These are phyloP conservation scores for Microbotryomycetes sp. DNA, from an alignment of 1,284 basidiomycete species.

Conservation along the genomic window DNA sequence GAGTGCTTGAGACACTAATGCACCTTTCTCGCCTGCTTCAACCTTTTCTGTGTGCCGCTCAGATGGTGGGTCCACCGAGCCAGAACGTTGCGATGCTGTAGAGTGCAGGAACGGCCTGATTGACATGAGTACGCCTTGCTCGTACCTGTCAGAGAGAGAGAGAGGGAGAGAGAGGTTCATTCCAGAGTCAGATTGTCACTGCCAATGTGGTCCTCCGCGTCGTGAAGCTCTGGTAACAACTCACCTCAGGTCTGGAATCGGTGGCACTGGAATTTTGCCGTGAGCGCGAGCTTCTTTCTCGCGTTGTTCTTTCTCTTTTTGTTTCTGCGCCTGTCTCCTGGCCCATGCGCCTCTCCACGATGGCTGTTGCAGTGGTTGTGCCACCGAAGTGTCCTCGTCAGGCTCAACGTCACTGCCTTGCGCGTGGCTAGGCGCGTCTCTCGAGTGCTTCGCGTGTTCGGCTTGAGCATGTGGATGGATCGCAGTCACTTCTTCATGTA, in stretches of 20 bases:
- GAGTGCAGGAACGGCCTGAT: slow-evolving; percentile 24
- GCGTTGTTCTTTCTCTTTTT: not conserved
- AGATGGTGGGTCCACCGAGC: not conserved
- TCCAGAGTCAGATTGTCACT: too few relatives aligned
- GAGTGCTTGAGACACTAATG: slow-evolving; percentile 6
- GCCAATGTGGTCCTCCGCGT: not conserved
- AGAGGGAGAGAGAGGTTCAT: too few relatives aligned
- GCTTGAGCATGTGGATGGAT: not conserved
- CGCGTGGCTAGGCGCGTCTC: not conserved
- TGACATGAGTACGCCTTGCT: slow-evolving; percentile 17
- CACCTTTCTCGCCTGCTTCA: slow-evolving; percentile 5
- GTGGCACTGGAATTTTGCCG: slow-evolving; percentile 11
- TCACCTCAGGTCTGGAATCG: slow-evolving; percentile 13
- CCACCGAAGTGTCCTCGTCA: not conserved
- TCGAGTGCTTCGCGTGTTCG: not conserved
- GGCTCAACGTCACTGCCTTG: not conserved
- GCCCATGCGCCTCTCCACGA: slow-evolving; percentile 5
- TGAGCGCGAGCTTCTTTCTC: not conserved
- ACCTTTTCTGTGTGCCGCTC: slow-evolving; percentile 3
- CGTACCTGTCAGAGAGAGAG: not conserved
- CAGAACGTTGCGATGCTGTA: not conserved
- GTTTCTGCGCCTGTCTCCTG: not conserved
- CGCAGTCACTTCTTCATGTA: not conserved
- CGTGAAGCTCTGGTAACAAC: not conserved
- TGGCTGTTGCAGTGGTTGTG: not conserved